Evolutionary conservation across 305 asterid species (phyloP).

Genomic region (Solanum hybrid): DNA sequence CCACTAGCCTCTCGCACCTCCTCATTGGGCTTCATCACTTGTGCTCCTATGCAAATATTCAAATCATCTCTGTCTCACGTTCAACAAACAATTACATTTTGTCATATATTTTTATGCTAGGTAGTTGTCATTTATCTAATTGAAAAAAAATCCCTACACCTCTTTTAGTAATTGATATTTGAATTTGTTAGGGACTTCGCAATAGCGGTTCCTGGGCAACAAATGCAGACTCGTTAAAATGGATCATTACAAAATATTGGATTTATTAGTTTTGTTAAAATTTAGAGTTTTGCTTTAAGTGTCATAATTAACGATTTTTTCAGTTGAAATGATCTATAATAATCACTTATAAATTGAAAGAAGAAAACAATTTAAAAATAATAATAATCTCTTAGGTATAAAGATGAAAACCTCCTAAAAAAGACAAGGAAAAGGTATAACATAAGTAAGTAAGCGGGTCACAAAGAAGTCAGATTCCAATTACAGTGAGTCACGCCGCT

Average conservation of each 20-base stretch:
- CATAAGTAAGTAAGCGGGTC: background rate
- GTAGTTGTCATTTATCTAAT: background rate
- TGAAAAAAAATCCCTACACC: background rate
- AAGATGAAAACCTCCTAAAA: background rate
- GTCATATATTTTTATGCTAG: background rate
- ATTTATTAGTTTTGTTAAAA: too few relatives aligned
- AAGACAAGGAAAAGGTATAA: background rate
- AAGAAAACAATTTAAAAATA: background rate
- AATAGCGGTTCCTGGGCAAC: background rate
- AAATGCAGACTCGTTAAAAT: background rate
- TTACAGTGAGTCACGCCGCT: background rate
- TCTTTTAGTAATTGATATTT: too few relatives aligned
- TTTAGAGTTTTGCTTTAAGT: background rate
- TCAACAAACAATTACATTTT: background rate
- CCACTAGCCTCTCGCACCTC: background rate
- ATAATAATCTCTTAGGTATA: background rate
- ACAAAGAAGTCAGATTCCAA: background rate
- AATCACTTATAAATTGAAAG: too few relatives aligned
- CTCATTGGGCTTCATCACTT: background rate
- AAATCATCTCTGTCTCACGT: background rate
- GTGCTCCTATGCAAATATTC: background rate
- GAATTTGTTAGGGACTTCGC: background rate
- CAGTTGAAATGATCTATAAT: background rate
- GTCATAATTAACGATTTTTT: background rate
- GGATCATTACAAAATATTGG: background rate